Base-by-base conservation (phyloP, 805 yeast genomes). In the Teunomyces panamensis region DNA sequence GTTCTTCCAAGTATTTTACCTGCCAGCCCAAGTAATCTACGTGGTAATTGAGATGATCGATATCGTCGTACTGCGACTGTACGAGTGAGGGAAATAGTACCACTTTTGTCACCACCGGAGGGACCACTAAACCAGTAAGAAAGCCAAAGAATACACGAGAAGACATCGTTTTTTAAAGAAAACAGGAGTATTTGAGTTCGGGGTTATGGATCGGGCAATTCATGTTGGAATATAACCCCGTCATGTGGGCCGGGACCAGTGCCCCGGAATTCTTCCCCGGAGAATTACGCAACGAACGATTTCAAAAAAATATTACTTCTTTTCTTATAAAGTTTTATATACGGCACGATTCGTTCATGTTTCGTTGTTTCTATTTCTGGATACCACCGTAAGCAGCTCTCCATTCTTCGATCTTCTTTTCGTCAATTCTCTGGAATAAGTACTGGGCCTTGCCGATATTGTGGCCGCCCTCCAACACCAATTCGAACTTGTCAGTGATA, bases 381-480 rank as follows among this genome's bases (percentile, higher is more conserved):
- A 81, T 75, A 41, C 97, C 98, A 50, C 97, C 96, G 62, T 86
- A 94, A 67, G 80, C 78, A 46, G 73, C 69, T 74, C 96, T 85
- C 96, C 97, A 89, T 60, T 81, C 86, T 8, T 81, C 94, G 52
- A 91, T 77, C 75, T 87, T 85, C 72, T 83, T 83, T 61, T 88
- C 96, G 56, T 92, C 98, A 57, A 94, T 94, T 73, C 97, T 84
- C 62, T 78, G 80, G 79, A 94, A 94, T 71, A 94, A 76, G 71
- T 94, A 90, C 72, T 89, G 88, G 13, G 98, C 92, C 64, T 88
- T 84, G 52, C 89, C 92, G 53, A 94, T 86, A 69, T 85, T 81
- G 68, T 94, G 99, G 30, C 96, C 97, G 30, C 79, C 80, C 57
- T 75, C 71, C 55, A 94, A 75, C 42, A 84, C 80, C 47, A 87